A percentile compares a stretch with the other conserved stretches of the same genome.
These are phyloP conservation scores for Candida ascalaphidarum DNA, from an alignment of 805 yeast species.

Conservation along the genomic window DNA sequence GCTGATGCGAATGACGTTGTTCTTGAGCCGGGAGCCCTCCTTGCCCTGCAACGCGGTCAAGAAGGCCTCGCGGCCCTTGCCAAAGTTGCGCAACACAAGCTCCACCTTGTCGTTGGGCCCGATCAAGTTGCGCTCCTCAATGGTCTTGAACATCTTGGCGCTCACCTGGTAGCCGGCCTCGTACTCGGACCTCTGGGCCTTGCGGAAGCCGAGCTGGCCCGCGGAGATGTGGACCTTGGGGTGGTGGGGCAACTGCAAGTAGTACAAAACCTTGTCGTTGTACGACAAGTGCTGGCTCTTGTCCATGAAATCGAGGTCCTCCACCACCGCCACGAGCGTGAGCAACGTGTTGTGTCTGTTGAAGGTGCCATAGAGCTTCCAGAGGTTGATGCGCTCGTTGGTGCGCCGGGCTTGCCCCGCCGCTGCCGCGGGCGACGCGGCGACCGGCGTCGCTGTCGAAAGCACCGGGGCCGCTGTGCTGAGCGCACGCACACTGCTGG, in stretches of 20 bases:
- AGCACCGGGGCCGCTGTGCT: no score
- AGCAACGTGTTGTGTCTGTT: constrained; percentile 77
- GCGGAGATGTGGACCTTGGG: constrained; percentile 62
- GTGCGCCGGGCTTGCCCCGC: no score
- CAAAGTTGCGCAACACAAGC: constrained; percentile 70
- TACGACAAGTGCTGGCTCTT: constrained; percentile 49
- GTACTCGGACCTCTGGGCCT: constrained; percentile 83
- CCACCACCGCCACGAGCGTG: constrained; percentile 64
- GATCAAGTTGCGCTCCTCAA: constrained; percentile 52
- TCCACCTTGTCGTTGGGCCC: constrained; percentile 56
- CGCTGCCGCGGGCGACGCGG: no score
- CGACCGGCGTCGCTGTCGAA: no score
- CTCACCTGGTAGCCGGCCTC: constrained; percentile 89
- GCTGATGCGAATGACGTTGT: constrained; percentile 58
- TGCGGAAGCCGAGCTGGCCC: constrained; percentile 84
- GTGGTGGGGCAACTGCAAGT: constrained; percentile 72
- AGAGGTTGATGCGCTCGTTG: constrained; percentile 40
- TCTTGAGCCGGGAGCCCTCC: constrained; percentile 69
- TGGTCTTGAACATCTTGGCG: constrained; percentile 59
- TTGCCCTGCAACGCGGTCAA: constrained; percentile 77
- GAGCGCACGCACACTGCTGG: no score
- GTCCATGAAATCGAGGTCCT: constrained; percentile 49
- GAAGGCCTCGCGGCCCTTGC: constrained; percentile 86
- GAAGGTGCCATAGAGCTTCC: constrained; percentile 70
- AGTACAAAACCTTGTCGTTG: constrained; percentile 68